These are phyloP conservation scores for Rhizophora mangle DNA, from an alignment of 345 rosid species.

Conservation along the genomic window DNA sequence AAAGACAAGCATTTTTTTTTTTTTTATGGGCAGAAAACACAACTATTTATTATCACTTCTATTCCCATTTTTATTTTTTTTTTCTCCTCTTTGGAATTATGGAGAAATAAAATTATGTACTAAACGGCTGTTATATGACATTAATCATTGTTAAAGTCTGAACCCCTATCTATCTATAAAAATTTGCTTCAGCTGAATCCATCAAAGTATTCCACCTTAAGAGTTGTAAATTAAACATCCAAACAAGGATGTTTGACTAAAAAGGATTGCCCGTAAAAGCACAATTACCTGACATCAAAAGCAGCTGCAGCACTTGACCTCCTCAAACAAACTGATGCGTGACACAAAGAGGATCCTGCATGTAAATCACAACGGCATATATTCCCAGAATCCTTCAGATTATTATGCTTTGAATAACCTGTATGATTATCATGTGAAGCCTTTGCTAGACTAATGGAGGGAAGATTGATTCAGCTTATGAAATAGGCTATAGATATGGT, in stretches of 20 bases:
- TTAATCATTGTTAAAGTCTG: not conserved
- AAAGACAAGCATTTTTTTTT: too few relatives aligned
- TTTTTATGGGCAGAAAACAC: too few relatives aligned
- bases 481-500: conserved; percentile 2
- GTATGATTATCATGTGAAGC: conserved; percentile 21
- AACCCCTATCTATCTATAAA: not conserved
- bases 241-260: not conserved
- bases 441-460: conserved; percentile 18
- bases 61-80: too few relatives aligned
- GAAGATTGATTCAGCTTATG: conserved; percentile 4
- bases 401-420: conserved; percentile 29
- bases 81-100: too few relatives aligned
- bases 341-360: conserved; percentile 34
- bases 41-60: too few relatives aligned
- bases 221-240: conserved; percentile 8
- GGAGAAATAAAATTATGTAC: too few relatives aligned
- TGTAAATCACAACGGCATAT: conserved; percentile 30
- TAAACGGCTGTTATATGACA: not conserved
- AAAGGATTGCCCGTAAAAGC: not conserved
- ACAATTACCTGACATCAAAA: conserved; percentile 23
- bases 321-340: conserved; percentile 23
- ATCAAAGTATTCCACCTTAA: not conserved
- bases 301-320: conserved; percentile 25
- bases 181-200: conserved; percentile 10
- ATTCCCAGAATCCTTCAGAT: conserved; percentile 24